Evolutionary conservation across 2,329 filamentous ascomycete species (phyloP).

Genomic region (Geoglossum cookeanum): DNA sequence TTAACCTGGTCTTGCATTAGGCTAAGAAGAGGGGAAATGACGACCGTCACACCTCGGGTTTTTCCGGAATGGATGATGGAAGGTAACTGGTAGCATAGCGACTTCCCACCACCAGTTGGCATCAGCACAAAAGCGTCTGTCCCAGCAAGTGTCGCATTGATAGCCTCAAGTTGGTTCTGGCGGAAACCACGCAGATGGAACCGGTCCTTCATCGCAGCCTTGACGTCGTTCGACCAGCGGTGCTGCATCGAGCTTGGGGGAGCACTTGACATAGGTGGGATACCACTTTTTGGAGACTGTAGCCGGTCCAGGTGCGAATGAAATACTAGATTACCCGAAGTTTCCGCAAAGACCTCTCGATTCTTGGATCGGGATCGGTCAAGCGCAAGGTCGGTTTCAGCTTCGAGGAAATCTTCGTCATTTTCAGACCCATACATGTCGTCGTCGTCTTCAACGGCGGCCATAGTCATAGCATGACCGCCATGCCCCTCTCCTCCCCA

Average conservation of each 20-base stretch:
- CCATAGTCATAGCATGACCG: conserved; percentile 15
- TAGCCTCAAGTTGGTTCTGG: conserved; percentile 81
- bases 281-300: conserved; percentile 29
- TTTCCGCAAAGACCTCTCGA: conserved; percentile 7
- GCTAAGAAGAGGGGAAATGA: conserved; percentile 86
- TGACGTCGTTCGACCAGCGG: conserved; percentile 76
- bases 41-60: conserved; percentile 73
- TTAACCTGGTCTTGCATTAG: conserved; percentile 94
- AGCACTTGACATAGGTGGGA: conserved; percentile 7
- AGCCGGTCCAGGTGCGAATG: conserved; percentile 15
- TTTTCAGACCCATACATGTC: neutral
- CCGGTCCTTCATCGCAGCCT: conserved; percentile 55
- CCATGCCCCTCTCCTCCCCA: neutral
- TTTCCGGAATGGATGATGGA: conserved; percentile 64
- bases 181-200: conserved; percentile 80
- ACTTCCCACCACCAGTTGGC: conserved; percentile 95
- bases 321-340: conserved; percentile 8
- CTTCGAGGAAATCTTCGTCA: conserved; percentile 21
- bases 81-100: conserved; percentile 87
- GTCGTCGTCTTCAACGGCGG: conserved; percentile 12
- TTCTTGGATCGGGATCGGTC: conserved; percentile 8
- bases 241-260: conserved; percentile 30
- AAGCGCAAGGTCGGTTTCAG: conserved; percentile 25
- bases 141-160: conserved; percentile 76
- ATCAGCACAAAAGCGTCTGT: conserved; percentile 90